Conservation (phyloP, 2,329 filamentous ascomycete species). For the Fusarium sp. region DNA sequence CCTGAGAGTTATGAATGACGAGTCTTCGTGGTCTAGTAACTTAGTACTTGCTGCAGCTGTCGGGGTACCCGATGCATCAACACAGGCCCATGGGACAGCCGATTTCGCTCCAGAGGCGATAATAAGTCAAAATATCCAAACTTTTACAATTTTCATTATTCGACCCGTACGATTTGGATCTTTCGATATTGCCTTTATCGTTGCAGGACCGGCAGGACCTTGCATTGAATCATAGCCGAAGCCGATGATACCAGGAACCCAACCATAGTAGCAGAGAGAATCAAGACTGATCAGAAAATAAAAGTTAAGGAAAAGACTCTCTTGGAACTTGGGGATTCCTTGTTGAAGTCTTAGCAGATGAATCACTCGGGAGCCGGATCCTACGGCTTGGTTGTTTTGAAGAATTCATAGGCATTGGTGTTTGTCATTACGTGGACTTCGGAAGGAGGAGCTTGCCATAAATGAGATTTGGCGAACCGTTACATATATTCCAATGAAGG, state of each 20-base stretch:
- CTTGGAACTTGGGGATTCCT: too few species aligned
- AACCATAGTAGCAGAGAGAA: neutral
- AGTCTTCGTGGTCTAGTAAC: neutral
- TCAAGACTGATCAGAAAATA: neutral
- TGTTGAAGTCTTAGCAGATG: neutral
- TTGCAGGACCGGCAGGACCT: neutral
- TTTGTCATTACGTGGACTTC: neutral
- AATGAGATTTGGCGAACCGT: neutral
- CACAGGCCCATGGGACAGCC: neutral
- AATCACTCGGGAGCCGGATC: too few species aligned
- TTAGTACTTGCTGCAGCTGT: neutral
- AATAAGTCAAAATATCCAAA: neutral
- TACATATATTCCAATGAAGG: neutral
- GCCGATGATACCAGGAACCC: neutral
- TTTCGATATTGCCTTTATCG: neutral
- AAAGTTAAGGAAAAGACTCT: neutral
- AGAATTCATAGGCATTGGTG: neutral
- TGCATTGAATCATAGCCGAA: neutral
- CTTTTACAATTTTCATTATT: neutral
- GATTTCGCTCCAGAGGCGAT: neutral
- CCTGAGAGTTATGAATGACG: neutral
- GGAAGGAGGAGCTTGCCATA: neutral
- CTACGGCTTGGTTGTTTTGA: neutral
- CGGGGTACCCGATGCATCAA: conserved; percentile 18
- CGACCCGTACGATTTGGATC: neutral